Evolutionary conservation across 371 early-diverging fungal genomes (phyloP), one percentile per base, ranked within the genome.

Genomic region (Batkoa obscura): DNA sequence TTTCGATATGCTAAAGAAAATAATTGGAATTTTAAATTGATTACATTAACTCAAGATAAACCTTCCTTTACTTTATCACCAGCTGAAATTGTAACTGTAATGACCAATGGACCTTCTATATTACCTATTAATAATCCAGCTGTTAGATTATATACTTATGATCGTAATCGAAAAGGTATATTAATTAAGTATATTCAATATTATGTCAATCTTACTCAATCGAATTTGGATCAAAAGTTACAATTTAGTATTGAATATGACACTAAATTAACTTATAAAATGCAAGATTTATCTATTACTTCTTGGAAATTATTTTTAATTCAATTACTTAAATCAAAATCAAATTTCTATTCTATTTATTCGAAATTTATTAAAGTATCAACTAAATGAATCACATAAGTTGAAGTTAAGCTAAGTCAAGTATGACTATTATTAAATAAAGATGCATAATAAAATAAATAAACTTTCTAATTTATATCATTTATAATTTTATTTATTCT

Each of bases 121-220:
- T 64, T 74, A 49, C 76, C 75, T 9, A 59, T 55, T 5, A 58
- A 70, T 57, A 76, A 76, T 49, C 75, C 79, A 42, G 70, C 69
- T 43, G 50, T 73, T 33, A 70, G 76, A 34, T 68, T 73, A 6
- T 78, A 75, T 58, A 43, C 54, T 2, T 78, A 75, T 60, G 59
- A 68, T 0, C 46, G n/a, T 17, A 35, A n/a, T 35, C 41, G 37
- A 23, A 58, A 59, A 49, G 71, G 75, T 23, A 54, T 58, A 12
- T 59, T 78, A 32, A 39, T 62, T 12, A 69, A 72, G 30, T 76
- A 72, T 64, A 61, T 57, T n/a, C 79, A 79, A 61, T 76, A 72
- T 54, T 76, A 66, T 59, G 58, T 69, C 10, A 71, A 79, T 59
- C 52, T 76, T 0, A 59, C 58, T 0, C 56, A 67, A 41, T 73